These are phyloP conservation scores for Saksenaea oblongispora DNA, from an alignment of 371 early-diverging fungal species.

Conservation along the genomic window DNA sequence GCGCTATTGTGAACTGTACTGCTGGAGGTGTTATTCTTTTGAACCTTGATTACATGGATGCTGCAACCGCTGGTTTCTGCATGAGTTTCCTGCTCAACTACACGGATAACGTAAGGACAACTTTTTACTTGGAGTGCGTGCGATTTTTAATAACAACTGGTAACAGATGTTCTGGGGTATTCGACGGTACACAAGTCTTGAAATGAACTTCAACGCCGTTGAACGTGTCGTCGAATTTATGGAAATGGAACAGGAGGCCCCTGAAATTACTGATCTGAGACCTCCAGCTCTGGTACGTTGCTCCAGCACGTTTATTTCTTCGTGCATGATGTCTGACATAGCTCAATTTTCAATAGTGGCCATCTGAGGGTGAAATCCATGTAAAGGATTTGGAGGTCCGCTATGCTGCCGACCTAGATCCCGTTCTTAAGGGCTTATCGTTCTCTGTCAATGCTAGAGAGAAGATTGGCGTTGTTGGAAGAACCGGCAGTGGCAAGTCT, in stretches of 20 bases:
- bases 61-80: conserved; percentile 77
- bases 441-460: conserved; percentile 54
- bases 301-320: background rate
- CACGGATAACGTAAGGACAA: conserved; percentile 49
- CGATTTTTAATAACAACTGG: too few relatives aligned
- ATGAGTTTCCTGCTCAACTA: conserved; percentile 75
- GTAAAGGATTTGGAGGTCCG: conserved; percentile 59
- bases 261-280: conserved; percentile 48
- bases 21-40: conserved; percentile 54
- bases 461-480: conserved; percentile 68
- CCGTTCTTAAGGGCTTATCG: conserved; percentile 59
- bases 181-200: conserved; percentile 71
- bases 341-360: conserved; percentile 51
- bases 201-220: conserved; percentile 83
- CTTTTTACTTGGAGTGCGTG: background rate
- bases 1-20: conserved; percentile 62
- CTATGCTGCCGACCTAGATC: conserved; percentile 63
- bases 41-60: conserved; percentile 49
- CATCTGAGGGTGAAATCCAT: conserved; percentile 60
- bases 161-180: conserved; percentile 67
- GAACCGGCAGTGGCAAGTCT: conserved; percentile 82
- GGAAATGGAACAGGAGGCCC: conserved; percentile 76
- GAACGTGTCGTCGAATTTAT: conserved; percentile 86
- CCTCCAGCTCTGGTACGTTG: conserved; percentile 56
- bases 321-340: background rate